Evolutionary conservation across 2,329 filamentous ascomycete species (phyloP), one percentile per base, ranked within the genome.

Genomic region (Arthrobotrys iridis): DNA sequence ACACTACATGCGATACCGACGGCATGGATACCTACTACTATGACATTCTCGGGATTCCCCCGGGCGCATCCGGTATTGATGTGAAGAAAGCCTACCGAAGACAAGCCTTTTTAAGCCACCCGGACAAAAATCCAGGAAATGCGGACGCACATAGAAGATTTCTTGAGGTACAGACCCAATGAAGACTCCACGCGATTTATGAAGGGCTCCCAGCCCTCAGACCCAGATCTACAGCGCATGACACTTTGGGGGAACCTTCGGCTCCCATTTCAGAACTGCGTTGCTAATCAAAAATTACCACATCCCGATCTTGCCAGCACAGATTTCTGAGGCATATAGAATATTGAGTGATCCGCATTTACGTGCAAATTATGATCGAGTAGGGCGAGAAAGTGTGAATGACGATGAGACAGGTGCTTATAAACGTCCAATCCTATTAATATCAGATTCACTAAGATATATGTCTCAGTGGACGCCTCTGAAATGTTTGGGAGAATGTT

Each of bases 11-110:
- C 26, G 10, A 40, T n/a, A 20, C 24, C 37, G 30, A 40, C 20
- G 22, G 13, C 33, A 71, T 71, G 66, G 66, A 71, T 57, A 63
- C 66, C 13, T 58, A 63, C 24, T 71, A 71, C 46, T 71, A 71
- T 22, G 66, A 71, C 18, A 4, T 71, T 8, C 48, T 71, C 1
- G 58, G 46, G 24, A 58, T 71, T 26, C 15, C 45, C 8, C 22
- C 48, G 6, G n/a, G 45, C 20, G 57, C 66, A 28, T 63, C 66
- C 6, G 66, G 58, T 33, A 46, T 71, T 11, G 66, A 71, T 8
- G 33, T 71, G 4, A 71, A 64, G 26, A 63, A 71, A 28, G 66
- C 46, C 35, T 71, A 71, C 40, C 66, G 66, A 41, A 63, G 48
- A 45, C 57, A 57, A 10, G 66, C 66, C 2, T 63, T 71, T 46